Evolutionary conservation across 2,329 filamentous ascomycete genomes (phyloP), one percentile per base, ranked within the genome.

Genomic region (Alternaria triticimaculans): DNA sequence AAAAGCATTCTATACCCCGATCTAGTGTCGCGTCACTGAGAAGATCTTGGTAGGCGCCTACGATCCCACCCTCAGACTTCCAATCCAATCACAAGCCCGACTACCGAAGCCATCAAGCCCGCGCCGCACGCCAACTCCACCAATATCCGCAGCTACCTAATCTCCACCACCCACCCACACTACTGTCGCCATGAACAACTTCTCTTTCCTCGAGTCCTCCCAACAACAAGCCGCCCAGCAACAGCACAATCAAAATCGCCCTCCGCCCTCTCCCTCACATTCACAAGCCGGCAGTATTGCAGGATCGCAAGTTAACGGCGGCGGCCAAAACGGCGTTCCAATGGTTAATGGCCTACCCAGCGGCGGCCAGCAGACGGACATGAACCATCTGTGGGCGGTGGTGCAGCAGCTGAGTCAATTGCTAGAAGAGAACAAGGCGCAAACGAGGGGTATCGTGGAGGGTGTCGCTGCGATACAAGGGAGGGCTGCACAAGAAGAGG

Each of bases 381-480:
- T 82, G 79, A 82, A 81, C 61, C 75, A 81, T 62, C 72, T 82
- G 23, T 81, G 79, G 80, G 72, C 72, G 30, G 76, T 81, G 33
- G 78, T 82, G 41, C 78, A 81, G 71, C 77, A 81, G 70, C 69
- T 82, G 56, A 78, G 75, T 58, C 75, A 79, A 63, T 62, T 80
- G 55, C 70, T 81, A 33, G 78, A 80, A 58, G 79, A 81, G 60
- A 81, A 81, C 63, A 73, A 80, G 45, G 76, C 74, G 37, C 78
- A 81, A 59, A 80, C 78, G 21, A 67, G 69, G 63, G 74, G 75
- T 3, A 79, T 82, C 25, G 72, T 81, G 46, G 80, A 78, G 55
- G 77, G 78, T 11, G 78, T 81, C 23, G 75, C 78, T 57, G 78
- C 79, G 26, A 72, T 80, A 61, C 74, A 80, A 58, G 72, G 72